Base-by-base conservation (phyloP, 176 grass and related monocot species). In the Melocanna baccifera region DNA sequence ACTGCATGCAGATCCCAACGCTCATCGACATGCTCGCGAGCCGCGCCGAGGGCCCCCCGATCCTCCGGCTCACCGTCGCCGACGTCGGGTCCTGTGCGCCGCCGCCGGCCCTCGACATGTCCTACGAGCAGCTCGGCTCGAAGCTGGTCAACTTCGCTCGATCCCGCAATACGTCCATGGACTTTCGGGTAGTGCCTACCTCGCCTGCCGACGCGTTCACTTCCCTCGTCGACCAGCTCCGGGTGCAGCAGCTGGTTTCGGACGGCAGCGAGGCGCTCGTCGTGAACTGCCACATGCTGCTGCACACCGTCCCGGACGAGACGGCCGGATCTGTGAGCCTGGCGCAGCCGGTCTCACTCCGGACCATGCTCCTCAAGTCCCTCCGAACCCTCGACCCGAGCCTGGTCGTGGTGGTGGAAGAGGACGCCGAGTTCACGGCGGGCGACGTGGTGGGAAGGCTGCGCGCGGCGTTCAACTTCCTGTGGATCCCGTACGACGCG, bases 1-100 rank as follows among this genome's bases (percentile, higher is more conserved):
- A 99, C 84, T 92, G 97, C 93, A 99, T 99, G 97, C 97, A 99
- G 91, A 94, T 99, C 81, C 97, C 97, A 6, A 99, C 91, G 46
- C 97, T 99, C 43, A 99, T 99, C 69, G 97, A 99, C 85, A 83
- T 89, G 69, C 88, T 96, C 22, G 92, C 93, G 3, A 80, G 56
- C 80, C 94, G 97, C 30, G 83, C 90, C 34, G 97, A 96, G 80
- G 97, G 97, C 0, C 88, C 91, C 0, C 97, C 97, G 23, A 77
- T 92, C 42, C 66, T 99, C 45, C 89, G 97, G 26, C 88, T 99
- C 59, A 96, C 97, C 39, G 87, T 90, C 19, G 91, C 90, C 4
- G 84, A 73, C 75, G 52, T 87, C 41, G 86, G 64, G 3, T 5
- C 82, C 32, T 56, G 18, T 45, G 77, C 30, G 12, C 84, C 81